Conservation (phyloP, 306 rosid genomes). For the Dalbergia oliveri region DNA sequence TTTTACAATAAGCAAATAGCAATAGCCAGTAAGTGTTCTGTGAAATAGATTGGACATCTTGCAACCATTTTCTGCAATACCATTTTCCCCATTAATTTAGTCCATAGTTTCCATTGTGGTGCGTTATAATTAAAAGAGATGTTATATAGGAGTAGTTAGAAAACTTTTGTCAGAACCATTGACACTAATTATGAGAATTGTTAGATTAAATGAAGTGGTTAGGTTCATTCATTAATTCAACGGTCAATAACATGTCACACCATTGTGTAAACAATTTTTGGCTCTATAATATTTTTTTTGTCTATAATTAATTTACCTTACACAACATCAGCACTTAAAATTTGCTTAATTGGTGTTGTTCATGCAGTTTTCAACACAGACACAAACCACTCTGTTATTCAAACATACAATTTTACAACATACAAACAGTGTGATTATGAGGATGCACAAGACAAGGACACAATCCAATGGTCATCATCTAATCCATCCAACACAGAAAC, state of each 20-base stretch:
- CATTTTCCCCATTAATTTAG: background rate
- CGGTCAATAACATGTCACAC: too few relatives aligned
- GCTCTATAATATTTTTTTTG: too few relatives aligned
- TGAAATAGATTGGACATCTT: background rate
- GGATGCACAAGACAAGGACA: constrained; percentile 73
- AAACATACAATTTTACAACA: constrained; percentile 77
- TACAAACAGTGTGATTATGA: constrained; percentile 77
- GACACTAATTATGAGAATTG: too few relatives aligned
- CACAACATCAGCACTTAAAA: background rate
- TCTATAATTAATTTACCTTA: background rate
- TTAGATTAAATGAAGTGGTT: too few relatives aligned
- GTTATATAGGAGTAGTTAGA: too few relatives aligned
- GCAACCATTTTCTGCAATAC: background rate
- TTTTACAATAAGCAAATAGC: background rate
- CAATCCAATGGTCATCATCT: constrained; percentile 66
- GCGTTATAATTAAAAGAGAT: background rate
- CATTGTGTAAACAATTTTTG: too few relatives aligned
- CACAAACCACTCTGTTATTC: constrained; percentile 78
- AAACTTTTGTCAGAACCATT: too few relatives aligned
- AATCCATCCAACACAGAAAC: constrained; percentile 67
- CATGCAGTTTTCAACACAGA: constrained; percentile 86
- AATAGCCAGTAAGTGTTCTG: background rate
- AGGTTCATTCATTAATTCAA: too few relatives aligned
- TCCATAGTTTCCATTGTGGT: background rate
- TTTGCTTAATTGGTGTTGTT: background rate